Evolutionary conservation across 1,284 basidiomycete genomes (phyloP), one percentile per base, ranked within the genome.

Genomic region (Boletus hoseneyae): DNA sequence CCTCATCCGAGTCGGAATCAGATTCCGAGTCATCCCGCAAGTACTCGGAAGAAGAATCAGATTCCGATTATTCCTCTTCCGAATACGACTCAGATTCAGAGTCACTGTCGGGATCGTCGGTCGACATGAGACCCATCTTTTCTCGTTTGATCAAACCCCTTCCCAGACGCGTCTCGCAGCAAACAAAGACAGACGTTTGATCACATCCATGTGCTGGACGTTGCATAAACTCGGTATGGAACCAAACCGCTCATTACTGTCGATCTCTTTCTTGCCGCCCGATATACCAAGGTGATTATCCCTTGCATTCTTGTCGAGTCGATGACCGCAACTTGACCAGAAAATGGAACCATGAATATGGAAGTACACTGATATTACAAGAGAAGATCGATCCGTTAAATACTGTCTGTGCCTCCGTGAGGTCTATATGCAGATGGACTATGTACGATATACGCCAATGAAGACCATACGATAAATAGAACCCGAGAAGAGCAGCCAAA

Each of bases 81-180:
- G 47, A 49, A 12, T 59, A 55, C 27, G 59, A 59, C 41, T 65
- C 62, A 2, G 57, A 60, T 50, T 65, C 63, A 4, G 68, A 67
- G 13, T 62, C 65, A 21, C 25, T 65, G 50, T 67, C 68, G 15
- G 68, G 65, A 36, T 63, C 62, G 7, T 68, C 66, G 8, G 38
- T 58, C 25, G 53, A 63, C 8, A 63, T 69, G 42, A 66, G 63
- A 47, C 70, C 71, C 47, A 58, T 75, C 19, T 68, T 68, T 7
- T 70, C 68, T 2, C 67, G 73, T 36, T 60, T 65, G 35, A 70
- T 75, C 45, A 74, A 66, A 50, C 73, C 75, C 25, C 65, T 77
- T 35, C 76, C 76, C 12, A 66, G 60, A 53, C 71, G 74, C 40
- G 60, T 44, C 11, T 45, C 51, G 6, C 50, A 50, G 19, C 50